Conservation (phyloP, 768 basidiomycete species). For the Tylopilus plumbeoviolaceoides region DNA sequence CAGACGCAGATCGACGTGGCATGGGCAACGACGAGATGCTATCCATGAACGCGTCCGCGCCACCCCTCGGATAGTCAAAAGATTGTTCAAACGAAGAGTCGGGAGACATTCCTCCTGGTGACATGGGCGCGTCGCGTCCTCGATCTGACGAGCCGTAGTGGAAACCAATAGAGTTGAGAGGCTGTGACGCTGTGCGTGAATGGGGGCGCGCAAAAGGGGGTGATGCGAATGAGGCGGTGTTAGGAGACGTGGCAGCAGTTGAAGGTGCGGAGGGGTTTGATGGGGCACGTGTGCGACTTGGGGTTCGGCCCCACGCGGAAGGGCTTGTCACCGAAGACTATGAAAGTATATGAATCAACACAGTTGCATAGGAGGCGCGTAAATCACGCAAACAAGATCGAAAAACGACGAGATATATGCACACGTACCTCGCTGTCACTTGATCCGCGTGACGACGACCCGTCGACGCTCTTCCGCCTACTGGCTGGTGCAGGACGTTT, state of each 20-base stretch:
- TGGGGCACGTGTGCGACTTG: slow-evolving; percentile 56
- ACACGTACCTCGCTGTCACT: slow-evolving; percentile 73
- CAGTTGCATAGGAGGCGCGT: background rate
- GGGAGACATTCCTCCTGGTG: slow-evolving; percentile 35
- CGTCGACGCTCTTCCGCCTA: slow-evolving; percentile 71
- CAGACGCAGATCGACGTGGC: slow-evolving; percentile 40
- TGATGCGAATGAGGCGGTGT: slow-evolving; percentile 37
- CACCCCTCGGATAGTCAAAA: slow-evolving; percentile 35
- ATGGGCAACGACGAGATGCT: slow-evolving; percentile 55
- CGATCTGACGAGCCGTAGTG: slow-evolving; percentile 42
- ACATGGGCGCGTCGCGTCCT: slow-evolving; percentile 26
- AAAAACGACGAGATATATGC: background rate
- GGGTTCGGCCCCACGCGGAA: slow-evolving; percentile 39
- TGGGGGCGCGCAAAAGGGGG: slow-evolving; percentile 54
- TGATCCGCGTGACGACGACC: slow-evolving; percentile 37
- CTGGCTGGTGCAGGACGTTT: slow-evolving; percentile 64
- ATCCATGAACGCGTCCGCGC: slow-evolving; percentile 40
- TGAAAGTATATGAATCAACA: slow-evolving; percentile 6
- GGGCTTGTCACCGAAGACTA: slow-evolving; percentile 39
- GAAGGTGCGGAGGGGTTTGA: slow-evolving; percentile 60
- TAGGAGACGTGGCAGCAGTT: slow-evolving; percentile 39
- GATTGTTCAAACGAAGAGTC: slow-evolving; percentile 29
- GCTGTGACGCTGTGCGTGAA: slow-evolving; percentile 57
- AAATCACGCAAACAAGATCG: background rate
- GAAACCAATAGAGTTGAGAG: slow-evolving; percentile 37